These are phyloP conservation scores for Moricandia arvensis DNA, from an alignment of 345 rosid genomes.

Conservation along the genomic window DNA sequence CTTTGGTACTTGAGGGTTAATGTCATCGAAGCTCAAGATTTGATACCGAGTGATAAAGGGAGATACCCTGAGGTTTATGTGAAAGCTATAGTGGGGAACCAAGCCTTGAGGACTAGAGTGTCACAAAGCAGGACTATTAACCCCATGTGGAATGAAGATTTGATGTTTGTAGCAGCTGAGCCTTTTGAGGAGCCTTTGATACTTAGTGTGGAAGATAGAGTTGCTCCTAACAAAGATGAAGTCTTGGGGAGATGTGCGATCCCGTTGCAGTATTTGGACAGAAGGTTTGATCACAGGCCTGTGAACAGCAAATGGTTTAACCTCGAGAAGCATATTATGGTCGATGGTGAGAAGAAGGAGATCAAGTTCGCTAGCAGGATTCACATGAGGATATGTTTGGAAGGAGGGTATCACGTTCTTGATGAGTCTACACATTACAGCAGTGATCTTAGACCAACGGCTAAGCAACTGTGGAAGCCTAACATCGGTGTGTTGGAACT, in stretches of 20 bases:
- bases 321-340: slow-evolving; percentile 66
- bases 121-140: slow-evolving; percentile 62
- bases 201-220: slow-evolving; percentile 76
- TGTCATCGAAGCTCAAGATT: slow-evolving; percentile 92
- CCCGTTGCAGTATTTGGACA: slow-evolving; percentile 54
- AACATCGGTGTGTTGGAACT: slow-evolving; percentile 80
- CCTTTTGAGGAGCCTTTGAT: slow-evolving; percentile 83
- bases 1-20: slow-evolving; percentile 92
- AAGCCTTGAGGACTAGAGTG: slow-evolving; percentile 56
- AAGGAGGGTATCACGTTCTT: slow-evolving; percentile 93
- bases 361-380: slow-evolving; percentile 76
- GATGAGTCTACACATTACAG: slow-evolving; percentile 93
- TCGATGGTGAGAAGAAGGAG: slow-evolving; percentile 78
- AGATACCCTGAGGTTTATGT: slow-evolving; percentile 81
- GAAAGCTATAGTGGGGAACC: slow-evolving; percentile 63
- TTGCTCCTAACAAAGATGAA: slow-evolving; percentile 85
- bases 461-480: slow-evolving; percentile 82
- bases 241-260: slow-evolving; percentile 61
- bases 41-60: slow-evolving; percentile 59
- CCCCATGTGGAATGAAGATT: slow-evolving; percentile 95
- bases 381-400: slow-evolving; percentile 83
- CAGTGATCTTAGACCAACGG: slow-evolving; percentile 92
- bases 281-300: slow-evolving; percentile 70
- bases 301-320: slow-evolving; percentile 72
- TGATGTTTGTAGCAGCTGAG: slow-evolving; percentile 94